These are phyloP conservation scores for Anaeromyces robustus DNA, from an alignment of 192 early-diverging fungal genomes.

Conservation along the genomic window DNA sequence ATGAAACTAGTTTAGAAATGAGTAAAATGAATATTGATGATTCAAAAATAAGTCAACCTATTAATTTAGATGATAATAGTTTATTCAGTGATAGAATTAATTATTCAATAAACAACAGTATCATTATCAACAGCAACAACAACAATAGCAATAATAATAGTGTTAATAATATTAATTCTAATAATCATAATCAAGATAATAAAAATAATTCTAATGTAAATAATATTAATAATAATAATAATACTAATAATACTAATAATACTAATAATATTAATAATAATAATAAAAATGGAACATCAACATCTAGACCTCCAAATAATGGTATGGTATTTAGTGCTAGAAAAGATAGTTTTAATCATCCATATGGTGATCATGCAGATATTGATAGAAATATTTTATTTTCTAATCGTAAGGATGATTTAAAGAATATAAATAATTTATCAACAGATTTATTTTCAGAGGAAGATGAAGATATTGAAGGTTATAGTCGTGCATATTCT, in stretches of 20 bases:
- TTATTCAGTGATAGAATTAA: no score
- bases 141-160: no score
- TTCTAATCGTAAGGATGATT: not conserved
- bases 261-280: no score
- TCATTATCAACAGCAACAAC: no score
- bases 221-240: no score
- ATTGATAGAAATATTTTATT: not conserved
- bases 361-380: not conserved
- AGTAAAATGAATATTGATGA: not conserved
- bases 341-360: not conserved
- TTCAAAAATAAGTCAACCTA: not conserved
- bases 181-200: no score
- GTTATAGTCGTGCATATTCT: not conserved
- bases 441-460: not conserved
- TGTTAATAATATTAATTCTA: no score
- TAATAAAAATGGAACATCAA: no score
- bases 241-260: no score
- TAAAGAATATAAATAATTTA: not conserved
- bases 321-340: not conserved
- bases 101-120: no score
- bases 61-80: not conserved
- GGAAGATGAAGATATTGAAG: not conserved
- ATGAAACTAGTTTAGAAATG: not conserved
- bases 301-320: not conserved
- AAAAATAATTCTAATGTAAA: no score